Evolutionary conservation across 495 filamentous ascomycete species (phyloP).

Genomic region (Haplographium delicatum): DNA sequence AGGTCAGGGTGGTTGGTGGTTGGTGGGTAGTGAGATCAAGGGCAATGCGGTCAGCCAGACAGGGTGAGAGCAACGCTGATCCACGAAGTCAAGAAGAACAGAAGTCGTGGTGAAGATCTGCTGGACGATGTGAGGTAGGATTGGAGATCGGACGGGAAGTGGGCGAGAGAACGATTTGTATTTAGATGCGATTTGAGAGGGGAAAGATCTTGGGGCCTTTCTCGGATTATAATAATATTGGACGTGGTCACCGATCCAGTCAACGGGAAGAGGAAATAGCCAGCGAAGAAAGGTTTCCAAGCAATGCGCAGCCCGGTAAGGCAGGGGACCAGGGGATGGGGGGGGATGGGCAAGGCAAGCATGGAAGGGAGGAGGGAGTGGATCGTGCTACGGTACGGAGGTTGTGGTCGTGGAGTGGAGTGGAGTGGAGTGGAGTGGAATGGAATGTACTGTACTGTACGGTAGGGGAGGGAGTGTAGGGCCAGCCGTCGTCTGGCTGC

Average conservation of each 20-base stretch:
- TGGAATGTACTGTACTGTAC: too few species aligned
- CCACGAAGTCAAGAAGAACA: slow-evolving; percentile 4
- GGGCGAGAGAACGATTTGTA: too few species aligned
- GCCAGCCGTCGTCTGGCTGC: too few species aligned
- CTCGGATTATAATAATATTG: slow-evolving; percentile 14
- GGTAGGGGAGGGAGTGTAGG: too few species aligned
- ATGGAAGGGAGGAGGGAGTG: not conserved
- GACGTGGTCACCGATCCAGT: not conserved
- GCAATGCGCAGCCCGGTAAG: slow-evolving; percentile 1
- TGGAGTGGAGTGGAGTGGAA: too few species aligned
- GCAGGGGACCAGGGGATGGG: slow-evolving; percentile 3
- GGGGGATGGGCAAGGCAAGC: not conserved
- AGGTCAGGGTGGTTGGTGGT: slow-evolving; percentile 6
- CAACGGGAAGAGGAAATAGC: not conserved
- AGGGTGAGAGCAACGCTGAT: slow-evolving; percentile 3
- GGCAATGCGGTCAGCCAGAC: slow-evolving; percentile 19
- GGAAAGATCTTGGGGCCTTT: slow-evolving; percentile 1
- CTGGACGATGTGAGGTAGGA: too few species aligned
- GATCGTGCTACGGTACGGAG: too few species aligned
- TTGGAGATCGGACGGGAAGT: too few species aligned
- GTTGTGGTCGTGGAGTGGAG: too few species aligned
- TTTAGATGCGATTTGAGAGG: slow-evolving; percentile 4
- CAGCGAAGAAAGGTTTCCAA: not conserved
- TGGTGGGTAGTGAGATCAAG: slow-evolving; percentile 20
- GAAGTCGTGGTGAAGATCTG: not conserved